Evolutionary conservation across 805 yeast species (phyloP).

Genomic region (Hanseniaspora nectarophila): DNA sequence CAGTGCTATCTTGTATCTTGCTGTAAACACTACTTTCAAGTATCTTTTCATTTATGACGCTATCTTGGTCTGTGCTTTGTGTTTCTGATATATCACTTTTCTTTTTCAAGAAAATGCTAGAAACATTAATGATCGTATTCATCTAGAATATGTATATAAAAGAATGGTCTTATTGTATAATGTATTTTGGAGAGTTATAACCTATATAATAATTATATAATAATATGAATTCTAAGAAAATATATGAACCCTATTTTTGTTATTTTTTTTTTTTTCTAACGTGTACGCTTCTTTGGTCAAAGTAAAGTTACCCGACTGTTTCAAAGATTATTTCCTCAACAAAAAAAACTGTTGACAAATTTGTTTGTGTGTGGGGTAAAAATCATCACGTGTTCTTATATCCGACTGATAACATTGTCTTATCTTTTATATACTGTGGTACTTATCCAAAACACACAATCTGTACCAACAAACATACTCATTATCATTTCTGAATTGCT

Average conservation of each 20-base stretch:
- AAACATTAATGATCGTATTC: constrained; percentile 13
- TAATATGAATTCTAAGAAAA: no score
- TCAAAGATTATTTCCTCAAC: no score
- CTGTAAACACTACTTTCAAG: background rate
- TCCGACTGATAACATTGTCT: no score
- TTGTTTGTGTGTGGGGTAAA: background rate
- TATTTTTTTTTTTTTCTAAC: no score
- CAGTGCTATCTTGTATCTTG: background rate
- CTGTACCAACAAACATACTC: constrained; percentile 9
- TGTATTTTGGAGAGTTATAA: no score
- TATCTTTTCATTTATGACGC: background rate
- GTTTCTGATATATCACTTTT: background rate
- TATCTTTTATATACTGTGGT: background rate
- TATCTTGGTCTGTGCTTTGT: background rate
- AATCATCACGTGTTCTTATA: no score
- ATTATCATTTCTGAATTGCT: background rate
- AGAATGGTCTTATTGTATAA: no score
- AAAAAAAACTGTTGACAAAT: background rate
- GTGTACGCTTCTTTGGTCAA: no score
- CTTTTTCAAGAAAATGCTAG: constrained; percentile 1
- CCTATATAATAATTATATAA: no score
- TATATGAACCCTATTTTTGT: no score
- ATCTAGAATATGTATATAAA: no score
- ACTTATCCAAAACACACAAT: constrained; percentile 5
- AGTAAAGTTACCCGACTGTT: no score